Base-by-base conservation (phyloP, 2,329 filamentous ascomycete genomes). In the Cercospora citrullina region DNA sequence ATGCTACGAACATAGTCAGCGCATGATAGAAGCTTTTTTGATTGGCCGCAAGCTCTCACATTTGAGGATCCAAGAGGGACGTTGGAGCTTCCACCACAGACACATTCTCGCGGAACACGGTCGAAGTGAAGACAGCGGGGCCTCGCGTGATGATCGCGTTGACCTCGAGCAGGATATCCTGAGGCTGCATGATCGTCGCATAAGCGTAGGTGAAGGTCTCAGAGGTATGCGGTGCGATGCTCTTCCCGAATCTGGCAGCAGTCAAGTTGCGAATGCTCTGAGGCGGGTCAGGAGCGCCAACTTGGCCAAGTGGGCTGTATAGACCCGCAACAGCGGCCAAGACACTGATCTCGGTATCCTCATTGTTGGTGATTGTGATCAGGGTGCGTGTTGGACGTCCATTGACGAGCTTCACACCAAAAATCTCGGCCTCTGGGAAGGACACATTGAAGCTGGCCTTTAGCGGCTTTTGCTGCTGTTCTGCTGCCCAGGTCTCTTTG, bases 381-480 rank as follows among this genome's bases (percentile, higher is more conserved):
- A 96, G 82, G 39, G 93, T 91, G 80, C 91, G 89, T 71, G 93
- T 97, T 51, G 93, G 88, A 72, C 90, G 90, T 77, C 93, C 93
- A 79, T 99, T 99, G 84, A 98, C 87, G 74, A 98, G 89, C 87
- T 96, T 97, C 75, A 98, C 89, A 76, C 94, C 95, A 75, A 97
- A 95, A 81, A 96, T 90, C 84, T 96, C 92, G 67, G 86, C 84
- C 72, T 87, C 81, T 31, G 88, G 88, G 80, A 90, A 90, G 36
- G 84, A 83, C 67, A 87, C 83, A 62, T 84, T 81, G 71, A 87
- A 83, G 64, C 81, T 80, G 72, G 90, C 84, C 67, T 81, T 85
- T 72, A 83, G 89, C 79, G 77, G 90, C 84, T 81, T 87, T 82
- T 84, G 68, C 73, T 77, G 70, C 53, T 69, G 67, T 67, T 72